These are phyloP conservation scores for Alternaria solani DNA, from an alignment of 2,329 filamentous ascomycete species.

Conservation along the genomic window DNA sequence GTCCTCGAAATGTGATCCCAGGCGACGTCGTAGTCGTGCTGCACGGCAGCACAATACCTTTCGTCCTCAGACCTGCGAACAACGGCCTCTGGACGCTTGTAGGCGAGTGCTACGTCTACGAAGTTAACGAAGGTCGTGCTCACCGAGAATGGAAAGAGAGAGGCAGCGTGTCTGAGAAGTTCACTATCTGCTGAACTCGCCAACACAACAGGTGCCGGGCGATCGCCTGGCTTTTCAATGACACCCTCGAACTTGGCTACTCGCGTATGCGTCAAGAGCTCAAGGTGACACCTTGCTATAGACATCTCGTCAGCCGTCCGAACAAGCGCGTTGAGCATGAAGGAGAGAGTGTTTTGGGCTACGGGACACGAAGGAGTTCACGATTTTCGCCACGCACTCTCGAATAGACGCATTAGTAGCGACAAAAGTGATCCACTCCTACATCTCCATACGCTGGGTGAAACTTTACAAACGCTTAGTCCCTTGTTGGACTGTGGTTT, in stretches of 20 bases:
- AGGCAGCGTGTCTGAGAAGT: slow-evolving; percentile 2
- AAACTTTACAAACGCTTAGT: background rate
- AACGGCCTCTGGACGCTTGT: slow-evolving; percentile 3
- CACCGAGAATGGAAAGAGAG: background rate
- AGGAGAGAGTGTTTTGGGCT: too few relatives aligned
- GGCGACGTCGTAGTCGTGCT: background rate
- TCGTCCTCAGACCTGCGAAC: background rate
- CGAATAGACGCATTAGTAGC: too few relatives aligned
- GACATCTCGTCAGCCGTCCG: fast-evolving
- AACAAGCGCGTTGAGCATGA: background rate
- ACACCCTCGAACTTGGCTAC: background rate
- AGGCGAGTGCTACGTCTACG: slow-evolving; percentile 11
- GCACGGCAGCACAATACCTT: background rate
- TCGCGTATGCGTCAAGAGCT: background rate
- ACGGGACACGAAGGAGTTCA: too few relatives aligned
- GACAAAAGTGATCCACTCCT: too few relatives aligned
- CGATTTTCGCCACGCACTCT: too few relatives aligned
- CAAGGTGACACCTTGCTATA: background rate
- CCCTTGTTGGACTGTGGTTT: too few relatives aligned
- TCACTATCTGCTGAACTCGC: background rate
- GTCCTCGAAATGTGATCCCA: background rate
- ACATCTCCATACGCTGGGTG: background rate
- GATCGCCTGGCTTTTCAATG: background rate
- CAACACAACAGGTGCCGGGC: background rate
- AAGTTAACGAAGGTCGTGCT: background rate